phyloP scores from a whole-genome alignment of 768 basidiomycete genomes.

The Calocybe gangraenosa region DNA sequence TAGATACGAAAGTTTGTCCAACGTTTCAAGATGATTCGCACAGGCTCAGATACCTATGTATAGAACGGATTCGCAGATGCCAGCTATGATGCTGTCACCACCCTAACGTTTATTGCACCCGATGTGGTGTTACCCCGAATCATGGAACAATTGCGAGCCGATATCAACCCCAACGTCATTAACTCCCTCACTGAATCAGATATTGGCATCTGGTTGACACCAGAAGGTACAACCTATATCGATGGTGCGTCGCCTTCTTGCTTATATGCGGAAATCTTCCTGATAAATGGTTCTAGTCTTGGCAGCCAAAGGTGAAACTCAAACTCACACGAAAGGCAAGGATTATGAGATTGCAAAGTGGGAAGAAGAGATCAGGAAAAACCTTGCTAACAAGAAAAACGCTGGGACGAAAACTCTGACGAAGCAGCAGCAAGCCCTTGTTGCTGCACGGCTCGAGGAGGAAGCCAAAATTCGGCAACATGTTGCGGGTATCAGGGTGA shows the following conservation, averaged over 20 bases:
- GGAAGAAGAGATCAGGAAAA: slow-evolving; percentile 91
- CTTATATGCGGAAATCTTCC: neutral
- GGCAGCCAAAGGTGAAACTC: slow-evolving; percentile 49
- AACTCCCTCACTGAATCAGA: slow-evolving; percentile 67
- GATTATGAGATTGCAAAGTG: slow-evolving; percentile 88
- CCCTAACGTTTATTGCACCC: slow-evolving; percentile 79
- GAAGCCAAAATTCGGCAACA: slow-evolving; percentile 65
- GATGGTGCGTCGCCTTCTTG: slow-evolving; percentile 52
- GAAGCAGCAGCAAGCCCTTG: slow-evolving; percentile 81
- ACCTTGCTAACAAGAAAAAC: slow-evolving; percentile 78
- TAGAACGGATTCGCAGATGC: slow-evolving; percentile 59
- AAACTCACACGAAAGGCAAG: slow-evolving; percentile 68
- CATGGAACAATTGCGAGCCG: slow-evolving; percentile 58
- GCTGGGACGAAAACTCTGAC: slow-evolving; percentile 50
- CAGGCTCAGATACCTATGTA: neutral
- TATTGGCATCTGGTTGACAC: slow-evolving; percentile 81
- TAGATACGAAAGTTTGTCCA: slow-evolving; percentile 41
- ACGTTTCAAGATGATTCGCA: neutral
- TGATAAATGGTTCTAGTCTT: slow-evolving; percentile 43
- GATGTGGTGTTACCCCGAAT: slow-evolving; percentile 60
- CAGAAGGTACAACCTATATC: slow-evolving; percentile 73
- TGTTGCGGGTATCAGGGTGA: slow-evolving; percentile 50
- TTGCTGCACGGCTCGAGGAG: slow-evolving; percentile 78
- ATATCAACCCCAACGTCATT: slow-evolving; percentile 60
- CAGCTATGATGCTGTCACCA: slow-evolving; percentile 68